Conservation (phyloP, 345 rosid genomes). For the Camelina laxa region DNA sequence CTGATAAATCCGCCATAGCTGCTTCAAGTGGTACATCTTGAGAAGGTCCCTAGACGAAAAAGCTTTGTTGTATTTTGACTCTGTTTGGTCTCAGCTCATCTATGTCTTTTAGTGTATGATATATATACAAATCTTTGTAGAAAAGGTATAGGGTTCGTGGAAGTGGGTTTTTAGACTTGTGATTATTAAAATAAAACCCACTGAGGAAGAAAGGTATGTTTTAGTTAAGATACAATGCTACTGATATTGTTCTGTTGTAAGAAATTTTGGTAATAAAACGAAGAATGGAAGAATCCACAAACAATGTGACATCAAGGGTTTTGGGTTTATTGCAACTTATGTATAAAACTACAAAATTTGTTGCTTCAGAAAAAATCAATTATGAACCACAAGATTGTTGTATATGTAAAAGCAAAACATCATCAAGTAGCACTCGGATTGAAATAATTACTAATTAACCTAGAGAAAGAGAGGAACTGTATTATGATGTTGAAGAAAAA, state of each 20-base stretch:
- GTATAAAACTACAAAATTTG: not conserved
- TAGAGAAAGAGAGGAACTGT: not conserved
- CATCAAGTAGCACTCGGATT: not conserved
- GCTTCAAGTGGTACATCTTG: slow-evolving; percentile 55
- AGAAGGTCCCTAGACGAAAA: slow-evolving; percentile 19
- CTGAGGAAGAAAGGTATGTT: not conserved
- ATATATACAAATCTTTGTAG: slow-evolving; percentile 36
- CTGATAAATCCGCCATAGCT: slow-evolving; percentile 52
- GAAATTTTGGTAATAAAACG: slow-evolving; percentile 35
- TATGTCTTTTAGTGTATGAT: slow-evolving; percentile 23
- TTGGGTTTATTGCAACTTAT: not conserved
- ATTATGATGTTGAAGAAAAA: slow-evolving; percentile 20
- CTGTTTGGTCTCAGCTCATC: slow-evolving; percentile 23
- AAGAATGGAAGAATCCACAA: slow-evolving; percentile 14
- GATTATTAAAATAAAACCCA: slow-evolving; percentile 34
- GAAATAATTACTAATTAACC: not conserved
- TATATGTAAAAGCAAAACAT: slow-evolving; percentile 2
- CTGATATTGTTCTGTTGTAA: slow-evolving; percentile 25
- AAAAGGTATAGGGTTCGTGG: slow-evolving; percentile 31
- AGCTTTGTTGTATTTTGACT: slow-evolving; percentile 27
- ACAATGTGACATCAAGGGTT: not conserved
- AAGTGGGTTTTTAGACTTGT: slow-evolving; percentile 34
- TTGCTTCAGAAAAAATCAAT: not conserved
- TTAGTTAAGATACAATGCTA: slow-evolving; percentile 21
- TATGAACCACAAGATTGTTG: not conserved